These are phyloP conservation scores for Mentha longifolia DNA, from an alignment of 257 asterid species.

Conservation along the genomic window DNA sequence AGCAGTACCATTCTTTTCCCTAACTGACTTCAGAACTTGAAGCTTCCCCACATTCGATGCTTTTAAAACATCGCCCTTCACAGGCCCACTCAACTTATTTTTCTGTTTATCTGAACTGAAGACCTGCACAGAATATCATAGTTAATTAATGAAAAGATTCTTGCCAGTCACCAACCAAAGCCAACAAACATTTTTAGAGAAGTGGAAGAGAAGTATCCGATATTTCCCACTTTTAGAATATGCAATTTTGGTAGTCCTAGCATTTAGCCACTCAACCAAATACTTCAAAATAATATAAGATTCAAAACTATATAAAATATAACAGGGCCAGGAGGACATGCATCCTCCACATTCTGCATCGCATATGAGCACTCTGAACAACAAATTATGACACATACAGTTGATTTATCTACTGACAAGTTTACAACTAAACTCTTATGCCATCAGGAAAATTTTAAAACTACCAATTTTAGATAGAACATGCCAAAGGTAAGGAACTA, in stretches of 20 bases:
- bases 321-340: conserved; percentile 1
- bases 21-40: conserved; percentile 67
- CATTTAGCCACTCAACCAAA: not conserved
- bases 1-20: conserved; percentile 59
- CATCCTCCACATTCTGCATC: conserved; percentile 1
- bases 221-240: conserved; percentile 7
- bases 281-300: not conserved
- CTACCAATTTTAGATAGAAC: not conserved
- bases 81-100: conserved; percentile 55
- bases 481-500: not conserved
- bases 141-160: too few species aligned
- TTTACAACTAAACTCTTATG: not conserved
- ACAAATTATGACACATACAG: not conserved
- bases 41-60: conserved; percentile 64
- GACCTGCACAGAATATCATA: conserved; percentile 46
- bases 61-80: conserved; percentile 55
- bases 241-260: not conserved
- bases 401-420: not conserved
- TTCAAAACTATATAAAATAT: not conserved
- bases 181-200: not conserved
- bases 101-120: conserved; percentile 62
- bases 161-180: not conserved
- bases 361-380: not conserved
- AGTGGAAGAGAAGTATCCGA: not conserved
- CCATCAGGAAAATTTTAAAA: not conserved